These are phyloP conservation scores for Pyrenochaeta sp. DNA, from an alignment of 2,329 filamentous ascomycete species.

Conservation along the genomic window DNA sequence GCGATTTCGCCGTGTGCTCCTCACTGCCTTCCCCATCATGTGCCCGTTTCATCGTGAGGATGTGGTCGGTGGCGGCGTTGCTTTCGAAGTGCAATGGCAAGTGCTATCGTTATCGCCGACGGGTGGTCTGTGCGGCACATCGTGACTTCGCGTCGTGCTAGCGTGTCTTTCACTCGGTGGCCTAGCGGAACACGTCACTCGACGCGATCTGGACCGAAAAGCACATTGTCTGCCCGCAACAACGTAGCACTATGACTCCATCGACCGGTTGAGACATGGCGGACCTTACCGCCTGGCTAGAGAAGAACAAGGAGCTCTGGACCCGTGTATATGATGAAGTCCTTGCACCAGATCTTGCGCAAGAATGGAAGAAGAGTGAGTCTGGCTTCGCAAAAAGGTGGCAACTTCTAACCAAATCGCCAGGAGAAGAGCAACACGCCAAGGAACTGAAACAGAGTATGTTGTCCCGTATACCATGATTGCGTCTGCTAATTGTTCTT, in stretches of 20 bases:
- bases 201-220: not conserved
- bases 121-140: slow-evolving; percentile 17
- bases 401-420: slow-evolving; percentile 5
- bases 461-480: slow-evolving; percentile 1
- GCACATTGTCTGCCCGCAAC: not conserved
- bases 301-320: slow-evolving; percentile 37
- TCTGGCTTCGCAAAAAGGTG: slow-evolving; percentile 3
- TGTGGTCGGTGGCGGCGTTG: slow-evolving; percentile 11
- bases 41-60: slow-evolving; percentile 46
- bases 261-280: slow-evolving; percentile 25
- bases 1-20: slow-evolving; percentile 55
- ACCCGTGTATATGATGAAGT: slow-evolving; percentile 44
- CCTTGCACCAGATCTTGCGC: slow-evolving; percentile 39
- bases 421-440: slow-evolving; percentile 35
- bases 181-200: slow-evolving; percentile 18
- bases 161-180: slow-evolving; percentile 15
- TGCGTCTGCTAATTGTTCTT: slow-evolving; percentile 6
- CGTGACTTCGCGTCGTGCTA: slow-evolving; percentile 34
- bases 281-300: slow-evolving; percentile 37
- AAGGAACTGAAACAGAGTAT: slow-evolving; percentile 36
- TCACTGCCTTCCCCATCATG: slow-evolving; percentile 37
- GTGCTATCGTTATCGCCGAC: slow-evolving; percentile 26
- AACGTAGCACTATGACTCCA: not conserved
- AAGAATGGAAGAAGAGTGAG: slow-evolving; percentile 45
- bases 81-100: slow-evolving; percentile 8